These are phyloP conservation scores for Raphanus hybrid DNA, from an alignment of 441 rosid species.

Conservation along the genomic window DNA sequence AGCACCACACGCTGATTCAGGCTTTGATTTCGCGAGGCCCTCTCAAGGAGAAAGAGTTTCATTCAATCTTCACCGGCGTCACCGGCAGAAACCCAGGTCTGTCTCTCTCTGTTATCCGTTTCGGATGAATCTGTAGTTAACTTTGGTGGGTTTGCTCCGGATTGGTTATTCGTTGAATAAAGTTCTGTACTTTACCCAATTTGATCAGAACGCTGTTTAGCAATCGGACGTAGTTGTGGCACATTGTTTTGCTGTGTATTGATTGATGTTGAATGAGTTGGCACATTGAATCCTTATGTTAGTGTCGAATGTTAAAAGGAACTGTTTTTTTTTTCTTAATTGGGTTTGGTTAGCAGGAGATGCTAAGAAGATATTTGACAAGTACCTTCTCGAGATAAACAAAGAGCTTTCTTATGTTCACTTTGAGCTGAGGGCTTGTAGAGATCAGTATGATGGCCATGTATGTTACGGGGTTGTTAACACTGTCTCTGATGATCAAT, in stretches of 20 bases:
- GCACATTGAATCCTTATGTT: too few relatives aligned
- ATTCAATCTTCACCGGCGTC: constrained; percentile 64
- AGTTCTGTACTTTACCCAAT: constrained; percentile 6
- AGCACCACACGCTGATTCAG: constrained; percentile 83
- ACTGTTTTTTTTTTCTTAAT: too few relatives aligned
- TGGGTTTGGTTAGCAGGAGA: constrained; percentile 46
- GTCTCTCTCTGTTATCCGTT: constrained; percentile 26
- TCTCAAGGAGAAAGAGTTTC: constrained; percentile 69
- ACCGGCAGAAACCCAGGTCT: constrained; percentile 61
- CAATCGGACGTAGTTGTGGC: too few relatives aligned
- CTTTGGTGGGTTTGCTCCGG: background rate
- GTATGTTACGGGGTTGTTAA: constrained; percentile 85
- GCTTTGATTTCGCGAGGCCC: constrained; percentile 84
- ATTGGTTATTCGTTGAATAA: background rate
- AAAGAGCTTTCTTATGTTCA: constrained; percentile 80
- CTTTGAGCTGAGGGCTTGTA: constrained; percentile 79
- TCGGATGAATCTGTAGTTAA: background rate
- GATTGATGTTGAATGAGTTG: background rate
- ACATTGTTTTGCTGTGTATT: background rate
- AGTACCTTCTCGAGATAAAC: constrained; percentile 79
- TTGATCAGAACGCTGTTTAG: background rate
- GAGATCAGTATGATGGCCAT: constrained; percentile 74
- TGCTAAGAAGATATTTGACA: constrained; percentile 55
- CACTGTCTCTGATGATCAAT: constrained; percentile 82
- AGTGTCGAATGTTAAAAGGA: too few relatives aligned